phyloP scores from a whole-genome alignment of 192 early-diverging fungal species.

The Coemansia erecta region DNA sequence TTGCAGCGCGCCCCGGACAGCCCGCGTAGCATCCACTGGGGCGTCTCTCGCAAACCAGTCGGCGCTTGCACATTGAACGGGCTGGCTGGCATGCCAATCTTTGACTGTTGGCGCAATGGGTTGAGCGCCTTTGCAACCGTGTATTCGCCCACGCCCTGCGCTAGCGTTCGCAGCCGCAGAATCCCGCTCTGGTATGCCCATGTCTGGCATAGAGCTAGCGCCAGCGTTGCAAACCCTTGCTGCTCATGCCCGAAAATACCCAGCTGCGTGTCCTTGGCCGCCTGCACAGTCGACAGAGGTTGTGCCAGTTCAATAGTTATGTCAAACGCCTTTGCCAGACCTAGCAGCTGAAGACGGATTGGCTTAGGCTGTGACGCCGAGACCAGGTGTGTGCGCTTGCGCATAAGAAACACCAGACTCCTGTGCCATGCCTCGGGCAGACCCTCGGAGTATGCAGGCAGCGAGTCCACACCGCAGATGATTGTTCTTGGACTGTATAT shows the following conservation, averaged over 20 bases:
- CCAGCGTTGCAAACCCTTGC: slow-evolving; percentile 33
- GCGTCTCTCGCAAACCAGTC: slow-evolving; percentile 17
- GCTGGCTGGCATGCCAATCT: slow-evolving; percentile 16
- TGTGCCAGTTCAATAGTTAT: slow-evolving; percentile 33
- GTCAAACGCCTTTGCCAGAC: slow-evolving; percentile 25
- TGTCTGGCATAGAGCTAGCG: slow-evolving; percentile 34
- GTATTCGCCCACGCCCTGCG: slow-evolving; percentile 28
- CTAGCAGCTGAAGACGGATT: slow-evolving; percentile 39
- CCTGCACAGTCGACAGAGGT: slow-evolving; percentile 17
- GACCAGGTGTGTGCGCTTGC: slow-evolving; percentile 28
- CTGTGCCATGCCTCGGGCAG: slow-evolving; percentile 37
- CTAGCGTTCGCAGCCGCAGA: slow-evolving; percentile 21
- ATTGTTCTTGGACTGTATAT: slow-evolving; percentile 21
- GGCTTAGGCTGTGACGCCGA: slow-evolving; percentile 31
- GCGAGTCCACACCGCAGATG: slow-evolving; percentile 40
- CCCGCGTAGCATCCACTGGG: slow-evolving; percentile 47
- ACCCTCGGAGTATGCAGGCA: slow-evolving; percentile 21
- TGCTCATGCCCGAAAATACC: slow-evolving; percentile 36
- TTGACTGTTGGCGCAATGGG: slow-evolving; percentile 17
- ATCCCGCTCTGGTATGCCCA: slow-evolving; percentile 37
- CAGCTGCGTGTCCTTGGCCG: slow-evolving; percentile 24
- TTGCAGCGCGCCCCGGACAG: slow-evolving; percentile 23
- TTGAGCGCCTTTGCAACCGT: slow-evolving; percentile 15
- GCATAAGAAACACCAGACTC: slow-evolving; percentile 30
- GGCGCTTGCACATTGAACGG: slow-evolving; percentile 21